Evolutionary conservation across 1,284 basidiomycete genomes (phyloP), one percentile per base, ranked within the genome.

Genomic region (Trametes pubescens): DNA sequence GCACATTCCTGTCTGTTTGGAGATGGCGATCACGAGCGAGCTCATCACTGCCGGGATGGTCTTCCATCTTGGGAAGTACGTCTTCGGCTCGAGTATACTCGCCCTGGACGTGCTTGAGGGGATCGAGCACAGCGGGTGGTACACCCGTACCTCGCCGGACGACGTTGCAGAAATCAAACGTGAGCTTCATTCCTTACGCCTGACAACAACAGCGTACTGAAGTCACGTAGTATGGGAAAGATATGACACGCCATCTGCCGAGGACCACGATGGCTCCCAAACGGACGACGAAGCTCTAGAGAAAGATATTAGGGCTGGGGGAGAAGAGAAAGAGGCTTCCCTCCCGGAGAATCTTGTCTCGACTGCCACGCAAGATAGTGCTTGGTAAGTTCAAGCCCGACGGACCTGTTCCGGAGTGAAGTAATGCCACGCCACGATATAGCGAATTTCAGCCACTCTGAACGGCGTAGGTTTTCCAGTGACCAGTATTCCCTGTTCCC

Each of bases 41-140:
- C 2, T 55, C 43, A 26, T 55, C 13, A 55, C 53, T 1, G 18
- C 16, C 18, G 13, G 35, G 24, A 55, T 46, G n/a, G 26, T 46
- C 26, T 46, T 44, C 13, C 40, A 55, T 13, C 43, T 55, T 18
- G 53, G 53, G 18, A 55, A 16, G 4, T 55, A 34, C 29, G 18
- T 55, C n/a, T 55, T 55, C n/a, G 43, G 53, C 16, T 55, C 53
- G 26, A 18, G 9, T n/a, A 34, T 21, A 26, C 26, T 55, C 29
- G 34, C 53, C n/a, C 11, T 32, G 40, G 29, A 34, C 21, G 40
- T 46, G 18, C 4, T 55, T 14, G 53, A 46, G 37, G 43, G 18
- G 6, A 44, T 55, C 11, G 53, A 46, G 40, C 53, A 46, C 43
- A 32, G 40, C 14, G 40, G 53, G 9, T 55, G 43, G 43, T 32